Evolutionary conservation across 108 stramenopile genomes (phyloP).

Genomic region (Nannochloropsis salina): DNA sequence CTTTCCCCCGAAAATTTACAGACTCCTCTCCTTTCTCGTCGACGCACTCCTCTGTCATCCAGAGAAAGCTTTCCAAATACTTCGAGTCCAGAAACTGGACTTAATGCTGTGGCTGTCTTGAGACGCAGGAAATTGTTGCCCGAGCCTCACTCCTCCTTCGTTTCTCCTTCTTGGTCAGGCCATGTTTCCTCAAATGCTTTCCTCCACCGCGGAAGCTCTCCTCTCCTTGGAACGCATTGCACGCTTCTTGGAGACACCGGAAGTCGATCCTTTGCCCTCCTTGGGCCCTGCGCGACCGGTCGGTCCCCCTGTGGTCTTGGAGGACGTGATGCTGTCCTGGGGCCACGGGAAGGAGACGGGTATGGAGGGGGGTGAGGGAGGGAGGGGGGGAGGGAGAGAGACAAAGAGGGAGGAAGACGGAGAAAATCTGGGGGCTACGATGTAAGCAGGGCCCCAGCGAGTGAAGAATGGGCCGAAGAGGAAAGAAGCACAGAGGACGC

Average conservation of each 20-base stretch:
- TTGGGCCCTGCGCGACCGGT: background rate
- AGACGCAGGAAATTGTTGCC: too few species aligned
- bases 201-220: slow-evolving; percentile 73
- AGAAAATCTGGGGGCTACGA: background rate
- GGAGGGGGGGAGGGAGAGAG: background rate
- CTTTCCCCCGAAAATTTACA: background rate
- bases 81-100: too few species aligned
- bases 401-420: background rate
- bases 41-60: background rate
- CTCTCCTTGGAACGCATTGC: slow-evolving; percentile 68
- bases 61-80: background rate
- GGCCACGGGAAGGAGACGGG: background rate
- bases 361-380: background rate
- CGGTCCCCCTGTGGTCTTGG: slow-evolving; percentile 36
- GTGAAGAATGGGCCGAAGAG: background rate
- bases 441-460: background rate
- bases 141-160: too few species aligned
- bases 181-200: slow-evolving; percentile 76
- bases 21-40: background rate
- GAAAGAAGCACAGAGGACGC: too few species aligned
- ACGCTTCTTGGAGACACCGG: slow-evolving; percentile 66
- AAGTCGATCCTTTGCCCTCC: slow-evolving; percentile 47
- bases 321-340: slow-evolving; percentile 62
- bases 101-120: too few species aligned
- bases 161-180: background rate